These are phyloP conservation scores for Glebionis coronaria DNA, from an alignment of 129 eudicot species.

Conservation along the genomic window DNA sequence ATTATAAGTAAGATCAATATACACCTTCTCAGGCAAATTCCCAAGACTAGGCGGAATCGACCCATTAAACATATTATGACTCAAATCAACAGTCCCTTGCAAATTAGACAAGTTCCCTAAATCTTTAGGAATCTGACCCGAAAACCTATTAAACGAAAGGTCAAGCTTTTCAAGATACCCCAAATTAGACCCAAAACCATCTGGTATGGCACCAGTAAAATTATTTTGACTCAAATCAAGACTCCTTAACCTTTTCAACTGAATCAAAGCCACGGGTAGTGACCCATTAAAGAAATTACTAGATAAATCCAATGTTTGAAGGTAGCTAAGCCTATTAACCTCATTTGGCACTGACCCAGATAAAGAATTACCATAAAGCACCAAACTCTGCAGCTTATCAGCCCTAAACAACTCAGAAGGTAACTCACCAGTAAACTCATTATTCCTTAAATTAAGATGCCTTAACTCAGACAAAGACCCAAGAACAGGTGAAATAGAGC, in stretches of 20 bases:
- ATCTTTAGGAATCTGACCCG: slow-evolving; percentile 70
- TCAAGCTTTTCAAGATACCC: slow-evolving; percentile 66
- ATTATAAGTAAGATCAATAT: slow-evolving; percentile 92
- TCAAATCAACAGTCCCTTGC: slow-evolving; percentile 88
- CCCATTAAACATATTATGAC: slow-evolving; percentile 87
- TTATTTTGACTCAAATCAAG: slow-evolving; percentile 77
- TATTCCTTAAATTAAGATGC: slow-evolving; percentile 81
- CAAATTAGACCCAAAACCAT: slow-evolving; percentile 67
- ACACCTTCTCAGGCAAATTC: slow-evolving; percentile 94
- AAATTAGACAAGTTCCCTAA: slow-evolving; percentile 75
- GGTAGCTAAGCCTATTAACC: slow-evolving; percentile 62
- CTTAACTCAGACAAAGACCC: slow-evolving; percentile 75
- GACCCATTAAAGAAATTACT: slow-evolving; percentile 85
- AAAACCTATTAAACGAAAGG: slow-evolving; percentile 57
- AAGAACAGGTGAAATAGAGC: slow-evolving; percentile 69
- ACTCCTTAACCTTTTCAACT: slow-evolving; percentile 73
- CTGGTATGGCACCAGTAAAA: slow-evolving; percentile 71
- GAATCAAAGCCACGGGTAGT: slow-evolving; percentile 56
- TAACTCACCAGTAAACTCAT: slow-evolving; percentile 58
- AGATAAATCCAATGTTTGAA: slow-evolving; percentile 80
- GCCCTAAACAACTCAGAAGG: slow-evolving; percentile 70
- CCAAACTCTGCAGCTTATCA: slow-evolving; percentile 88
- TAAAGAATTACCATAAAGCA: slow-evolving; percentile 78
- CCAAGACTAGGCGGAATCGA: slow-evolving; percentile 93
- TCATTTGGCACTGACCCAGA: slow-evolving; percentile 80